A percentile compares a stretch with the other conserved stretches of the same genome.
These are phyloP conservation scores for Trichoderma atrobrunneum DNA, from an alignment of 2,329 filamentous ascomycete genomes.

Conservation along the genomic window DNA sequence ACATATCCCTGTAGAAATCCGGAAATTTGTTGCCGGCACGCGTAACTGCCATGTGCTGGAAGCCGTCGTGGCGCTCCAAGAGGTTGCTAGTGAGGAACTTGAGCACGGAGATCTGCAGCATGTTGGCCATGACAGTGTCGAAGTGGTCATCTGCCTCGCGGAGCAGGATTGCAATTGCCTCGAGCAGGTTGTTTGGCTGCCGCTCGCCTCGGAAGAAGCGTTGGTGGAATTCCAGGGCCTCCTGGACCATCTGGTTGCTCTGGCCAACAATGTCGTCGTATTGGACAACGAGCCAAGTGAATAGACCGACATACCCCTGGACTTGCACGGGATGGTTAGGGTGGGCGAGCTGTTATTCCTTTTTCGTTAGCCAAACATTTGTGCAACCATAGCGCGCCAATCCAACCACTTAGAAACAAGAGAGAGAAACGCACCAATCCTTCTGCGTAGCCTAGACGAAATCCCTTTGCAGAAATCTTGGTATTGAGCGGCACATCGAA, in stretches of 20 bases:
- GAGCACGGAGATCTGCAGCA: slow-evolving; percentile 5
- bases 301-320: neutral
- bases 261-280: slow-evolving; percentile 9
- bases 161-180: neutral
- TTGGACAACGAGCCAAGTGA: neutral
- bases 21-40: slow-evolving; percentile 12
- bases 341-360: neutral
- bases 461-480: neutral
- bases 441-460: neutral
- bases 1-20: slow-evolving; percentile 8
- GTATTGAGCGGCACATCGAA: neutral
- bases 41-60: slow-evolving; percentile 4
- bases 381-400: neutral
- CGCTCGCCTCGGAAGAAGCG: slow-evolving; percentile 11
- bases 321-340: neutral
- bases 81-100: slow-evolving; percentile 4
- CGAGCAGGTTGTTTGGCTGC: neutral
- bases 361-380: neutral
- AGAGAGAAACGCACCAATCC: neutral
- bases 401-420: neutral
- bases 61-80: neutral
- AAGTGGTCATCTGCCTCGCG: neutral
- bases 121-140: neutral
- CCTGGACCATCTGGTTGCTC: neutral
- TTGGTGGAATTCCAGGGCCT: slow-evolving; percentile 1